These are phyloP conservation scores for Exobasidium rhododendri DNA, from an alignment of 1,284 basidiomycete species.

Conservation along the genomic window DNA sequence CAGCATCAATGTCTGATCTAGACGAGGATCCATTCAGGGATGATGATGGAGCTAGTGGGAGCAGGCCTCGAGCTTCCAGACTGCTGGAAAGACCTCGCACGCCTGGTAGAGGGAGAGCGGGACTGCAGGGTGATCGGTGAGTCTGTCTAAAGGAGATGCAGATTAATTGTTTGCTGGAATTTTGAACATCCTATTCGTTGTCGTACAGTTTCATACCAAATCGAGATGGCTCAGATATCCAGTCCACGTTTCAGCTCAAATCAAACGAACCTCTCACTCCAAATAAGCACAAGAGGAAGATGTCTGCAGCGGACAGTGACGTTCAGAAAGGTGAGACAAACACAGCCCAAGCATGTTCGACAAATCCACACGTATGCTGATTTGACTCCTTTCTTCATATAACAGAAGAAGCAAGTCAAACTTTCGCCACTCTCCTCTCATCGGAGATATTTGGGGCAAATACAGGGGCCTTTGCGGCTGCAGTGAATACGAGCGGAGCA, in stretches of 20 bases:
- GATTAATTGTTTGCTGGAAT: neutral
- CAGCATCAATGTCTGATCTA: neutral
- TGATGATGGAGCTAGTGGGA: neutral
- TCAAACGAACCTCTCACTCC: conserved; percentile 53
- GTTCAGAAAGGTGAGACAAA: conserved; percentile 41
- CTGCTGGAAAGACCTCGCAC: neutral
- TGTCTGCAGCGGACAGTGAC: conserved; percentile 38
- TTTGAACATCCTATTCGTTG: no score
- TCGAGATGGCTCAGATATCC: conserved; percentile 52
- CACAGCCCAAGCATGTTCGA: neutral
- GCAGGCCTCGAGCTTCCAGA: neutral
- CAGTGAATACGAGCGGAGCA: neutral
- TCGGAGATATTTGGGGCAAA: conserved; percentile 59
- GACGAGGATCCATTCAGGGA: neutral
- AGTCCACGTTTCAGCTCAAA: conserved; percentile 59
- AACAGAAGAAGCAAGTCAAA: conserved; percentile 60
- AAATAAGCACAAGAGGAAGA: conserved; percentile 41
- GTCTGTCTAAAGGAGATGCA: neutral
- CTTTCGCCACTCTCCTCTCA: conserved; percentile 60
- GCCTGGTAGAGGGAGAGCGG: neutral
- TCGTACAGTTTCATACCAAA: conserved; percentile 9
- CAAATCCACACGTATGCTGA: no score
- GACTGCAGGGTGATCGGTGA: neutral
- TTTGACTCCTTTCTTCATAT: neutral
- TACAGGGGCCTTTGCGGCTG: conserved; percentile 11